These are phyloP conservation scores for Bombardia bombarda DNA, from an alignment of 495 filamentous ascomycete species.

Conservation along the genomic window DNA sequence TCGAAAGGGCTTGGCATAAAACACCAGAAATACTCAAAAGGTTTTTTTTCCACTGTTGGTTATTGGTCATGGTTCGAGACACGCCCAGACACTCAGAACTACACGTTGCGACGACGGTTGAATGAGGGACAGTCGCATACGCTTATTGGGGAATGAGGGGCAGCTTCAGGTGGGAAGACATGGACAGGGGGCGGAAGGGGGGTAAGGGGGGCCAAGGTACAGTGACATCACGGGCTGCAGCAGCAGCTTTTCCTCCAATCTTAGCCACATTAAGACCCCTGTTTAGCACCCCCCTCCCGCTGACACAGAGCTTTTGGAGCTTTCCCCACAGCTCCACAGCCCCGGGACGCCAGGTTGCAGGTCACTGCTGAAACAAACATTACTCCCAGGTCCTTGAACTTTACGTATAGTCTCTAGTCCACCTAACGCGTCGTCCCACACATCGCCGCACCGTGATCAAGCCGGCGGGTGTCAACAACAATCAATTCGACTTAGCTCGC, in stretches of 20 bases:
- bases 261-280: no score
- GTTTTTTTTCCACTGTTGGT: no score
- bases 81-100: neutral
- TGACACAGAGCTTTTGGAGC: neutral
- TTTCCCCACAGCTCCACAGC: constrained; percentile 2
- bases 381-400: no score
- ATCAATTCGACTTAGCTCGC: constrained; percentile 15
- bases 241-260: no score
- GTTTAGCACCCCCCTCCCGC: no score
- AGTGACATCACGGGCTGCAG: constrained; percentile 9
- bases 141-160: neutral
- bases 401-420: no score
- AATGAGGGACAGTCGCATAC: neutral
- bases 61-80: no score
- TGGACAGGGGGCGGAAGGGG: no score
- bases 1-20: no score
- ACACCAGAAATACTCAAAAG: no score
- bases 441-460: neutral
- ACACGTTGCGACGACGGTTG: neutral
- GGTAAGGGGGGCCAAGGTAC: neutral
- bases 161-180: neutral
- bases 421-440: neutral
- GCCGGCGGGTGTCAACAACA: no score
- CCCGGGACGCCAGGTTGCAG: neutral
- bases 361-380: no score